Evolutionary conservation across 2,329 filamentous ascomycete species (phyloP).

Genomic region (Monilinia laxa): DNA sequence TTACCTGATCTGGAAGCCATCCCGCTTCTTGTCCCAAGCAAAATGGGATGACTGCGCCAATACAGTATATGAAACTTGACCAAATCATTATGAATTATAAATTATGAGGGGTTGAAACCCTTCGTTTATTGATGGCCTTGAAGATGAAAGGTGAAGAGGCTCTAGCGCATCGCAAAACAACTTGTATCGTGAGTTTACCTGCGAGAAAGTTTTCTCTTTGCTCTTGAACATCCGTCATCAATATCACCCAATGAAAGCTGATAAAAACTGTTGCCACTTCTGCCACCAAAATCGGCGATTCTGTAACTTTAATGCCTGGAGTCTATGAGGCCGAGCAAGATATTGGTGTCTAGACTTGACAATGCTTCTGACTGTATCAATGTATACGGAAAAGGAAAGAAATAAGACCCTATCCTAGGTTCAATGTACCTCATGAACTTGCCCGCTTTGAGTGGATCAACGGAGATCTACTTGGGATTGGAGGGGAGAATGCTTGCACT

Average conservation of each 20-base stretch:
- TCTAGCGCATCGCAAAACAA: constrained; percentile 24
- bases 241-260: constrained; percentile 1
- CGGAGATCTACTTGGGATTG: constrained; percentile 13
- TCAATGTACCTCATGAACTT: constrained; percentile 15
- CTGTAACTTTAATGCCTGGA: constrained; percentile 21
- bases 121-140: constrained; percentile 10
- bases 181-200: constrained; percentile 20
- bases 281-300: constrained; percentile 22
- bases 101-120: constrained; percentile 15
- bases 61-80: constrained; percentile 25
- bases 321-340: constrained; percentile 22
- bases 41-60: constrained; percentile 31
- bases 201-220: background rate
- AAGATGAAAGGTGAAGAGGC: constrained; percentile 24
- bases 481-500: constrained; percentile 24
- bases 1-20: constrained; percentile 55
- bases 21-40: constrained; percentile 46
- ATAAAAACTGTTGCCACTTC: constrained; percentile 24
- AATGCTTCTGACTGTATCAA: constrained; percentile 20
- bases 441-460: constrained; percentile 17
- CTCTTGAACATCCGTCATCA: constrained; percentile 3
- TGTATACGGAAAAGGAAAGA: constrained; percentile 13
- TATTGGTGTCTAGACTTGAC: constrained; percentile 6
- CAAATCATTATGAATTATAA: constrained; percentile 29
- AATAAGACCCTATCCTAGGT: constrained; percentile 7